phyloP scores from a whole-genome alignment of 768 basidiomycete genomes.

The Auricularia cornea region DNA sequence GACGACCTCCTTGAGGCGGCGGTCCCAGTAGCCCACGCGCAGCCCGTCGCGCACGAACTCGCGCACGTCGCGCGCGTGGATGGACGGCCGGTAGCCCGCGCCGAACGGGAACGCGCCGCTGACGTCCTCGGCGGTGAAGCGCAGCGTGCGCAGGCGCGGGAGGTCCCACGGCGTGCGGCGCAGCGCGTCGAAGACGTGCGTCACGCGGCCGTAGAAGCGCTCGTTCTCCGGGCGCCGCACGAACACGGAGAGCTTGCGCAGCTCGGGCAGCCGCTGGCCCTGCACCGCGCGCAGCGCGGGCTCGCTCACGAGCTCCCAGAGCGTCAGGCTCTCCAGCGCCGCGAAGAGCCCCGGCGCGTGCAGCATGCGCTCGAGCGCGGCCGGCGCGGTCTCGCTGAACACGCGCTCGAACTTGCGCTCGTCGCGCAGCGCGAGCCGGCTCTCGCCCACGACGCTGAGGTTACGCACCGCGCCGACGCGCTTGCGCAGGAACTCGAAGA shows the following conservation, averaged over 20 bases:
- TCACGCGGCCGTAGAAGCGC: background rate
- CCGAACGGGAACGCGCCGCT: background rate
- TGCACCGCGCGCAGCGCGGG: background rate
- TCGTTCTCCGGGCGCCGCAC: background rate
- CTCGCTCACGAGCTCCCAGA: background rate
- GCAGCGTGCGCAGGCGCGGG: background rate
- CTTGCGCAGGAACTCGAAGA: background rate
- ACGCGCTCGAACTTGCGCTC: background rate
- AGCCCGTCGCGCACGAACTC: background rate
- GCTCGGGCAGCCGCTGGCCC: background rate
- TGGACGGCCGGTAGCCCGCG: background rate
- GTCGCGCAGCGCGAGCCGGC: background rate
- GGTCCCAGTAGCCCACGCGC: background rate
- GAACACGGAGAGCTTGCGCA: background rate
- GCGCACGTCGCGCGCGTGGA: background rate
- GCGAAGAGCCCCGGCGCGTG: background rate
- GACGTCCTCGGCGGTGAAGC: background rate
- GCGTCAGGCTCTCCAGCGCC: background rate
- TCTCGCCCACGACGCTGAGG: background rate
- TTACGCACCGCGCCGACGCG: background rate
- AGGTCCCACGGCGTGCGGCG: background rate
- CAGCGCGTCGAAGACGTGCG: background rate
- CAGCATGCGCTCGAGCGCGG: background rate
- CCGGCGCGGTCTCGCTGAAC: background rate
- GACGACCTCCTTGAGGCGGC: background rate